Percentiles rank a stretch among this genome's conserved stretches.
Evolutionary conservation across 2,329 filamentous ascomycete species (phyloP).

Genomic region (Aspergillus brunneoviolaceus): DNA sequence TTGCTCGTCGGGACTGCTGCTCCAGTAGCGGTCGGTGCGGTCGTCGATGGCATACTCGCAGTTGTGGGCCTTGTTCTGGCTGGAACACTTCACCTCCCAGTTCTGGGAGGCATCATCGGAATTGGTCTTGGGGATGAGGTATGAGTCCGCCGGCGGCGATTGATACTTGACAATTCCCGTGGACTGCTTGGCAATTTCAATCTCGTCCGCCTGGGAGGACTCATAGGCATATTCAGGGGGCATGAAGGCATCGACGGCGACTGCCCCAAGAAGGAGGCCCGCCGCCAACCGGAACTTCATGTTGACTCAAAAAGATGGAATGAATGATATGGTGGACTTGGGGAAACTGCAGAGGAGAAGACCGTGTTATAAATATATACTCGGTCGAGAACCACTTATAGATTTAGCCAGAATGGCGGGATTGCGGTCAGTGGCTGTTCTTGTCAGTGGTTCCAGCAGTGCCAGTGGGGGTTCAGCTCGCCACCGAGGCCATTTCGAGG

Average conservation of each 20-base stretch:
- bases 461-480: neutral
- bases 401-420: neutral
- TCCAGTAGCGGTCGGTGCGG: conserved; percentile 16
- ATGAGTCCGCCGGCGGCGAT: conserved; percentile 7
- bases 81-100: conserved; percentile 6
- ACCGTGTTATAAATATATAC: neutral
- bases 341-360: too few relatives aligned
- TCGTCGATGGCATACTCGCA: conserved; percentile 20
- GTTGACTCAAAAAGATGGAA: conserved; percentile 1
- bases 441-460: neutral
- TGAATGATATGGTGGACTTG: neutral
- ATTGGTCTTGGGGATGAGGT: conserved; percentile 6
- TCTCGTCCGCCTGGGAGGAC: neutral
- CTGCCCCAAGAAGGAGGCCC: conserved; percentile 12
- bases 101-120: neutral
- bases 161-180: conserved; percentile 6
- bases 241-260: conserved; percentile 18
- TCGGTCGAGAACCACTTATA: too few relatives aligned
- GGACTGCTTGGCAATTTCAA: neutral
- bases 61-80: neutral
- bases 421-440: neutral
- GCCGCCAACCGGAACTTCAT: conserved; percentile 16
- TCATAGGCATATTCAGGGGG: conserved; percentile 16
- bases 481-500: neutral
- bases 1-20: conserved; percentile 2